phyloP scores from a whole-genome alignment of 1,284 basidiomycete species.

The Malassezia globosa region DNA sequence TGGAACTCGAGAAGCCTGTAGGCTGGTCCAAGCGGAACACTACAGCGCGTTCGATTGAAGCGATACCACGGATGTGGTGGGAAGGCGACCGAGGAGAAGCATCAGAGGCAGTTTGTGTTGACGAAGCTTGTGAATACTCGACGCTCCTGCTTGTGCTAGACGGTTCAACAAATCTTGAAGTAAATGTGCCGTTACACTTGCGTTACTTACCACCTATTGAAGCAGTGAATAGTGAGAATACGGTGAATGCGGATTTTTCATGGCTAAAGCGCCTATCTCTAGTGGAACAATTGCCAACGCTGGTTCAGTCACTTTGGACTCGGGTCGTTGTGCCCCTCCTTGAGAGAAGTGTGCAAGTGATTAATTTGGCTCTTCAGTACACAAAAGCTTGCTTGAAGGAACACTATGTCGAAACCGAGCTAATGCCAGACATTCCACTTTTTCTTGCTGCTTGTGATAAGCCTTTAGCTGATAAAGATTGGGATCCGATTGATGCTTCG shows the following conservation, averaged over 20 bases:
- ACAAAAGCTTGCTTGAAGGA: background rate
- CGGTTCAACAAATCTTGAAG: background rate
- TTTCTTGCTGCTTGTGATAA: background rate
- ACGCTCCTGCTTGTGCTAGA: slow-evolving; percentile 11
- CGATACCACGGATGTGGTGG: slow-evolving; percentile 10
- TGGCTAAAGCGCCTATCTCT: background rate
- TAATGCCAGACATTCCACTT: background rate
- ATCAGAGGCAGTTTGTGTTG: background rate
- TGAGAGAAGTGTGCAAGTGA: too few relatives aligned
- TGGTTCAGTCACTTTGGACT: background rate
- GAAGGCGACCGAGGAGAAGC: background rate
- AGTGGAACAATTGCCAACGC: background rate
- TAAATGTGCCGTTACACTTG: slow-evolving; percentile 10
- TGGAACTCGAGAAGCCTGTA: slow-evolving; percentile 10
- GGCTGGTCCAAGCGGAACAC: slow-evolving; percentile 4
- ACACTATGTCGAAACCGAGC: background rate
- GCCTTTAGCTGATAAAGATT: background rate
- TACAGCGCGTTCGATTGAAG: background rate
- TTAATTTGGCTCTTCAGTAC: background rate
- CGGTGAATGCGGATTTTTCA: too few relatives aligned
- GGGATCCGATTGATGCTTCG: background rate
- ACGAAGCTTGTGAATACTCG: slow-evolving; percentile 7
- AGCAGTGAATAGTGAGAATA: background rate
- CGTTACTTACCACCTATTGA: slow-evolving; percentile 3
- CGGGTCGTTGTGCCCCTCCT: background rate